These are phyloP conservation scores for Carnegiea gigantea DNA, from an alignment of 179 eudicot species.

Conservation along the genomic window DNA sequence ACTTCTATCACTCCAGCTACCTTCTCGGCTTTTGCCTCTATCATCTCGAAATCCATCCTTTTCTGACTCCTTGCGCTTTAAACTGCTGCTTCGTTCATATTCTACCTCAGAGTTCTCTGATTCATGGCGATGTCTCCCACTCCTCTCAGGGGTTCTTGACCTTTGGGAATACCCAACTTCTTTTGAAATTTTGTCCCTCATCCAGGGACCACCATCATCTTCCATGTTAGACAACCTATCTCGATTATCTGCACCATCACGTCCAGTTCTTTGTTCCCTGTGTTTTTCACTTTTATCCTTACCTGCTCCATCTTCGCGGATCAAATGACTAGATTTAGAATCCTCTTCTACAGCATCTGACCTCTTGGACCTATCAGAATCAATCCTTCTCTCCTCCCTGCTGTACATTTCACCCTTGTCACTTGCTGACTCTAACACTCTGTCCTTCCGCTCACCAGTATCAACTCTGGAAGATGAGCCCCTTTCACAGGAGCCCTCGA, in stretches of 20 bases:
- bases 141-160: constrained; percentile 73
- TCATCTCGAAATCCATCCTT: constrained; percentile 62
- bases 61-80: constrained; percentile 61
- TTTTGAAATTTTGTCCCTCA: constrained; percentile 51
- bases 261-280: constrained; percentile 40
- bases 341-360: constrained; percentile 56
- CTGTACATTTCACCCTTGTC: constrained; percentile 51
- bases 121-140: constrained; percentile 57
- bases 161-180: constrained; percentile 49
- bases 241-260: constrained; percentile 42
- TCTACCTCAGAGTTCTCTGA: constrained; percentile 50
- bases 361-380: constrained; percentile 54
- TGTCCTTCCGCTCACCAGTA: constrained; percentile 33
- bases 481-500: constrained; percentile 43
- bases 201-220: constrained; percentile 43
- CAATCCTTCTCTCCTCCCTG: constrained; percentile 54
- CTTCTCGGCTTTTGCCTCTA: constrained; percentile 60
- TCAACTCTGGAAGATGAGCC: constrained; percentile 37
- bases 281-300: constrained; percentile 51
- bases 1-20: constrained; percentile 56
- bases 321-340: constrained; percentile 35
- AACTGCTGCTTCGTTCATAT: constrained; percentile 48
- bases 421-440: constrained; percentile 35
- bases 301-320: constrained; percentile 43
- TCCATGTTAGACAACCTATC: constrained; percentile 49